These are phyloP conservation scores for Zoysia pacifica DNA, from an alignment of 176 grass and related monocot species.

Conservation along the genomic window DNA sequence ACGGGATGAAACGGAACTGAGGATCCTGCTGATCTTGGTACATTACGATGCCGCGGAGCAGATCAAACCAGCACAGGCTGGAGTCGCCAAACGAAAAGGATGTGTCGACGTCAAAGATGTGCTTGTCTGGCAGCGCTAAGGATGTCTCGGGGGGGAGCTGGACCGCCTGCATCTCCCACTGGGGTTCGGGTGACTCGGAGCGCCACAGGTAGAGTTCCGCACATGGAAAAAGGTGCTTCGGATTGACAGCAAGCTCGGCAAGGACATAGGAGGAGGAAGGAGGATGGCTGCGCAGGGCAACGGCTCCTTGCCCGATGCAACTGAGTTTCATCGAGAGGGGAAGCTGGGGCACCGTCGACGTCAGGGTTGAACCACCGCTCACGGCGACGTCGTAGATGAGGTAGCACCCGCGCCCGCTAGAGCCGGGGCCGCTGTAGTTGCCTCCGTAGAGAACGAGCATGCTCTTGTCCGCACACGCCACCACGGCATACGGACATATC, in stretches of 20 bases:
- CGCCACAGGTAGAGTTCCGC: slow-evolving; percentile 3
- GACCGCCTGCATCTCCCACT: not conserved
- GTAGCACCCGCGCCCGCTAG: not conserved
- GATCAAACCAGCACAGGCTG: slow-evolving; percentile 13
- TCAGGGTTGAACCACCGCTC: not conserved
- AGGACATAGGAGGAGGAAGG: not conserved
- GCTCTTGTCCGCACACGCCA: slow-evolving; percentile 15
- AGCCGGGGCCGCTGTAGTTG: not conserved
- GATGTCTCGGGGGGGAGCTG: not conserved
- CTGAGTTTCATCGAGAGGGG: not conserved
- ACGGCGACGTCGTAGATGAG: slow-evolving; percentile 11
- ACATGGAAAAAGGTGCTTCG: rapidly evolving
- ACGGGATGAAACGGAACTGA: not conserved
- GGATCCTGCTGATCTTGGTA: not conserved
- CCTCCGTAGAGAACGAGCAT: slow-evolving; percentile 16
- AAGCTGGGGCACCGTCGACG: not conserved
- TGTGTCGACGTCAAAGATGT: not conserved
- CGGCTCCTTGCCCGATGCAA: not conserved
- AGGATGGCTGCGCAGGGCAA: not conserved
- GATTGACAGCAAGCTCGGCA: not conserved
- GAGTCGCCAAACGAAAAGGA: not conserved
- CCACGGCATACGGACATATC: not conserved
- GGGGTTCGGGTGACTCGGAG: not conserved
- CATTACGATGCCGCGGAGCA: not conserved
- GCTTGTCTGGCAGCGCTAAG: not conserved